phyloP scores from a whole-genome alignment of 139 green algal genomes.

The Tetradesmus obliquus region DNA sequence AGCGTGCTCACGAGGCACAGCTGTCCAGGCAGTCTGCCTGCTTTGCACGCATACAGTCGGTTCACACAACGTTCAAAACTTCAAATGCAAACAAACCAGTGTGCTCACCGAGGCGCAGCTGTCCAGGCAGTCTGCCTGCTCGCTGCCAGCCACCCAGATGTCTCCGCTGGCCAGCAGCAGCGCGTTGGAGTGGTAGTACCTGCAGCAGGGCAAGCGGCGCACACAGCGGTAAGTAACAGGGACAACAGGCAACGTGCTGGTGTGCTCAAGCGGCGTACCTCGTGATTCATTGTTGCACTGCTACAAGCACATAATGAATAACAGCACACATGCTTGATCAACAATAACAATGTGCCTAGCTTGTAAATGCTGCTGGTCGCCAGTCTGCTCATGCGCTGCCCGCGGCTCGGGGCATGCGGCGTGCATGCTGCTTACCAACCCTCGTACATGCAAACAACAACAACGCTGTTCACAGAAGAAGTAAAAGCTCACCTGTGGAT shows the following conservation, averaged over 20 bases:
- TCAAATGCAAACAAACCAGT: neutral
- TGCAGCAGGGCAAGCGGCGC: neutral
- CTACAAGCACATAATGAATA: too few species aligned
- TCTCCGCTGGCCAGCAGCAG: constrained; percentile 40
- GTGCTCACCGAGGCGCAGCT: constrained; percentile 6
- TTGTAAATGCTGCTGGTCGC: too few species aligned
- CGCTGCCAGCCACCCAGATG: constrained; percentile 44
- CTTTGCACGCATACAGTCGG: neutral
- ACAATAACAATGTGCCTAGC: too few species aligned
- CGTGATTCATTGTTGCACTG: too few species aligned
- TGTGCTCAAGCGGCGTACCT: too few species aligned
- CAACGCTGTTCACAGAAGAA: neutral
- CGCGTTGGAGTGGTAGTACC: constrained; percentile 49
- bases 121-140: constrained; percentile 45
- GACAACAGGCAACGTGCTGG: neutral
- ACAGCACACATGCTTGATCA: too few species aligned
- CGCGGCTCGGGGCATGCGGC: too few species aligned
- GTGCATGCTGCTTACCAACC: too few species aligned
- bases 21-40: neutral
- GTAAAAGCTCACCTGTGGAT: constrained; percentile 33
- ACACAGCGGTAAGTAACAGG: neutral
- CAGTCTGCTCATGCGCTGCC: too few species aligned
- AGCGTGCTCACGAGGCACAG: too few species aligned
- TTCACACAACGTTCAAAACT: neutral
- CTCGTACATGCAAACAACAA: too few species aligned